Evolutionary conservation across 2,329 filamentous ascomycete species (phyloP).

Genomic region (Calycina marina): DNA sequence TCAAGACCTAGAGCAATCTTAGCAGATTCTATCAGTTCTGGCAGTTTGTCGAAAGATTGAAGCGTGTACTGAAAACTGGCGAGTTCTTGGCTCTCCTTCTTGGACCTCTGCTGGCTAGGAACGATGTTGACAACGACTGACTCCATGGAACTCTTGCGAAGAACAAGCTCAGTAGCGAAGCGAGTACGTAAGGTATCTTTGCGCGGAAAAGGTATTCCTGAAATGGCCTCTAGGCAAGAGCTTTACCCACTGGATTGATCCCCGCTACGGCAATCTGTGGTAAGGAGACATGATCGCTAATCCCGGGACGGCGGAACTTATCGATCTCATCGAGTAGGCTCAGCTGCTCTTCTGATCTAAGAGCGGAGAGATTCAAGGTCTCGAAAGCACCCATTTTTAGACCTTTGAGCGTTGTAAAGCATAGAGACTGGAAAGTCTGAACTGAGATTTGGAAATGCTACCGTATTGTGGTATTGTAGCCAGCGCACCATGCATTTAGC

Average conservation of each 20-base stretch:
- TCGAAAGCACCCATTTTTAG: neutral
- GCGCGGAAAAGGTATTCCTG: constrained; percentile 26
- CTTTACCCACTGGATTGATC: constrained; percentile 22
- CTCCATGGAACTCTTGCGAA: constrained; percentile 8
- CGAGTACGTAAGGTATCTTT: constrained; percentile 27
- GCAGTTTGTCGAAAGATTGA: constrained; percentile 9
- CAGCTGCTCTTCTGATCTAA: neutral
- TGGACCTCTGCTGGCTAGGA: constrained; percentile 5
- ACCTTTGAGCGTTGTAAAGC: no score
- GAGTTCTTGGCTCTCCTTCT: constrained; percentile 5
- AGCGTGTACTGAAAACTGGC: constrained; percentile 8
- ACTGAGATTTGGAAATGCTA: no score
- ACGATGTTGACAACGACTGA: constrained; percentile 7
- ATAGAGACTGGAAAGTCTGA: no score
- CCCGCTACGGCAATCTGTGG: neutral
- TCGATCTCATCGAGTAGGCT: neutral
- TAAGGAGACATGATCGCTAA: neutral
- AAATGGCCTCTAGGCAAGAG: constrained; percentile 23
- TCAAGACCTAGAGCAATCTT: constrained; percentile 9
- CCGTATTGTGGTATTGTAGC: no score
- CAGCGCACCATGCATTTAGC: no score
- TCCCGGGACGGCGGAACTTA: neutral
- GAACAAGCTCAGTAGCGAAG: constrained; percentile 30
- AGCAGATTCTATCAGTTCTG: constrained; percentile 10
- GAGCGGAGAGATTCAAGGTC: neutral